Percentiles rank a stretch among this genome's conserved stretches.
Conservation (phyloP, 768 basidiomycete genomes). For the Tricholoma flavovirens region DNA sequence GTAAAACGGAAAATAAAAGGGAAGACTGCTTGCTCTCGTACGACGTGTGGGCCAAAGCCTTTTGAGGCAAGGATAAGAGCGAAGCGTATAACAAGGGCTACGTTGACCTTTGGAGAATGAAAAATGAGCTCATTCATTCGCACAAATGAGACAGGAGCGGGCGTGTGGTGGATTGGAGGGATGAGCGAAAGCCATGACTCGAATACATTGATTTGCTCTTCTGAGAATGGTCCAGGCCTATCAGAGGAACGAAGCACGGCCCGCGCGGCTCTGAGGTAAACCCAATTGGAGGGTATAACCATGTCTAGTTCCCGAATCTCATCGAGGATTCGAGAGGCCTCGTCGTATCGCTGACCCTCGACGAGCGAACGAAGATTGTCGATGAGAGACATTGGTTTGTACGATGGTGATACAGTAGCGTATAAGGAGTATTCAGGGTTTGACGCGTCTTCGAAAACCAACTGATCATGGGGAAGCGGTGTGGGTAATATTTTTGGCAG, state of each 20-base stretch:
- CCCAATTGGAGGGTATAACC: constrained; percentile 22
- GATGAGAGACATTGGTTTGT: constrained; percentile 8
- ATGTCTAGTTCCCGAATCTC: constrained; percentile 27
- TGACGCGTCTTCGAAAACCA: constrained; percentile 31
- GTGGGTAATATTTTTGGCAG: constrained; percentile 27
- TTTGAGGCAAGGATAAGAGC: constrained; percentile 32
- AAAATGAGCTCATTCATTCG: constrained; percentile 21
- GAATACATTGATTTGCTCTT: constrained; percentile 16
- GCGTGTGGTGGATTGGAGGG: constrained; percentile 15
- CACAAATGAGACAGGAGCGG: constrained; percentile 9
- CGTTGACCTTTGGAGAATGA: constrained; percentile 17
- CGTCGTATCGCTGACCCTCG: constrained; percentile 14
- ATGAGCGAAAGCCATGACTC: constrained; percentile 30
- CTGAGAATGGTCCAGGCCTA: constrained; percentile 1
- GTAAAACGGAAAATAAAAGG: constrained; percentile 41
- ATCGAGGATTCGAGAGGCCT: constrained; percentile 25
- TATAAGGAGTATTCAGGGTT: constrained; percentile 18
- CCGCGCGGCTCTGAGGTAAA: constrained; percentile 25
- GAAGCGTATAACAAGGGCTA: constrained; percentile 24
- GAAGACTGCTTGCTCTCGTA: constrained; percentile 16
- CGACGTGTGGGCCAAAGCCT: constrained; percentile 27
- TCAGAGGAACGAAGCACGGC: constrained; percentile 12
- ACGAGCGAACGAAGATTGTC: constrained; percentile 21
- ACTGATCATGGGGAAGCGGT: constrained; percentile 15
- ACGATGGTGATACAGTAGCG: not conserved